A percentile compares a stretch with the other conserved stretches of the same genome.
Conservation (phyloP, 2,329 filamentous ascomycete genomes). For the Pseudogymnoascus sp. region DNA sequence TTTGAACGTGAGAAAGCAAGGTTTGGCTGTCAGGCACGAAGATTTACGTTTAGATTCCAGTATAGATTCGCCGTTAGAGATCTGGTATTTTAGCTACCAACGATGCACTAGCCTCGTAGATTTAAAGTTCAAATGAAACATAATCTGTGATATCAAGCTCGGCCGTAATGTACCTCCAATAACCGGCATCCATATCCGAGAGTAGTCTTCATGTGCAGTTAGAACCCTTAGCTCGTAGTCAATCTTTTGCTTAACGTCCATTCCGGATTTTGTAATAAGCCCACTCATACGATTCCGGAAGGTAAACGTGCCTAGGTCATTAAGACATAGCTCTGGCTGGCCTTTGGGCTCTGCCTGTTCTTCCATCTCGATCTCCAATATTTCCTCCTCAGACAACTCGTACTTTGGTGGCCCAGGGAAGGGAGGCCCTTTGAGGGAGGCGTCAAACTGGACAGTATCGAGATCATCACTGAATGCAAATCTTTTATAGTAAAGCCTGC, state of each 20-base stretch:
- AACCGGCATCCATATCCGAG: not conserved
- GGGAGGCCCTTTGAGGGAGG: not conserved
- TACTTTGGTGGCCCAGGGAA: not conserved
- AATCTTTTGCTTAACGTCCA: not conserved
- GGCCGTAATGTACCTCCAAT: not conserved
- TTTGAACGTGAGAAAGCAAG: not conserved
- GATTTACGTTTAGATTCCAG: not conserved
- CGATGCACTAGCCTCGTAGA: not conserved
- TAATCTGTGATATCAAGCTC: not conserved
- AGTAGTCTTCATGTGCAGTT: not conserved
- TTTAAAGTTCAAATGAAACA: not conserved
- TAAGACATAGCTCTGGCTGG: not conserved
- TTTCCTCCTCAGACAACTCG: not conserved
- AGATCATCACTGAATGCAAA: not conserved
- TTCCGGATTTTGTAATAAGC: not conserved
- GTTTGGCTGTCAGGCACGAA: not conserved
- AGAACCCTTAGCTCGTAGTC: not conserved
- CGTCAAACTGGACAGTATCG: not conserved
- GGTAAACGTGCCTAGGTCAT: not conserved
- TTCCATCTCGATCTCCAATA: not conserved
- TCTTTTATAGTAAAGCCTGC: not conserved
- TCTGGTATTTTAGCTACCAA: not conserved
- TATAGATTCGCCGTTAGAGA: not conserved
- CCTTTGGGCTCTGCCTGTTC: not conserved
- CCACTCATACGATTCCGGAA: not conserved